Conservation (phyloP, 352 stramenopile genomes). For the Discostella stelligera region DNA sequence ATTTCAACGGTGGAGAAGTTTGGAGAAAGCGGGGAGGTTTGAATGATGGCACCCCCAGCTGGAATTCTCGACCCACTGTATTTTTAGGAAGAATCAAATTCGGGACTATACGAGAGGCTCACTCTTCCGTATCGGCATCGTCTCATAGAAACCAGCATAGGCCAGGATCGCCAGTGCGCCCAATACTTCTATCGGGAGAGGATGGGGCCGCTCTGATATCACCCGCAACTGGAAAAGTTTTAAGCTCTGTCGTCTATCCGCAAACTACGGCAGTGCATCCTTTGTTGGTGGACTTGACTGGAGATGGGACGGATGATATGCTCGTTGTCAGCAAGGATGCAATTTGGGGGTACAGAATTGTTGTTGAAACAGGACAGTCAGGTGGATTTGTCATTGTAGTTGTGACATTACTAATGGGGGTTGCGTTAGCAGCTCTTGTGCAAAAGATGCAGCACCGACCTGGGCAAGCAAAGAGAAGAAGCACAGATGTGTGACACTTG, state of each 20-base stretch:
- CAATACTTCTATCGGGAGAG: slow-evolving; percentile 75
- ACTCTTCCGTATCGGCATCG: slow-evolving; percentile 50
- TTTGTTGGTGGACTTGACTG: slow-evolving; percentile 70
- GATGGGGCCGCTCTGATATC: slow-evolving; percentile 66
- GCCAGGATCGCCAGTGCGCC: slow-evolving; percentile 48
- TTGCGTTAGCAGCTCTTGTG: slow-evolving; percentile 64
- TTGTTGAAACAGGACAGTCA: slow-evolving; percentile 53
- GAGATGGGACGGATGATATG: slow-evolving; percentile 79
- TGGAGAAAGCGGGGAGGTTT: slow-evolving; percentile 53
- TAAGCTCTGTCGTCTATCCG: slow-evolving; percentile 62
- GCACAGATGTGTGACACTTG: slow-evolving; percentile 71
- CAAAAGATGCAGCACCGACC: slow-evolving; percentile 58
- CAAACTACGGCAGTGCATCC: slow-evolving; percentile 60
- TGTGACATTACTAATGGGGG: slow-evolving; percentile 61
- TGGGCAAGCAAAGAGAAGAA: slow-evolving; percentile 49
- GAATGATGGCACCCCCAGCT: slow-evolving; percentile 50
- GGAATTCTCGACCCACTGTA: slow-evolving; percentile 27
- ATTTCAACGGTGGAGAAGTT: slow-evolving; percentile 54
- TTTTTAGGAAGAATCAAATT: slow-evolving; percentile 57
- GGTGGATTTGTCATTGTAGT: slow-evolving; percentile 63
- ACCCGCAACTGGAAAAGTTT: slow-evolving; percentile 55
- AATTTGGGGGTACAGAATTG: slow-evolving; percentile 74
- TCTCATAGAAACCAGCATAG: slow-evolving; percentile 52
- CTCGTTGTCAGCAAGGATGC: slow-evolving; percentile 70
- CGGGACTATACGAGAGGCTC: slow-evolving; percentile 39